Evolutionary conservation across 371 early-diverging fungal genomes (phyloP).

Genomic region (Syncephalastrum racemosum): DNA sequence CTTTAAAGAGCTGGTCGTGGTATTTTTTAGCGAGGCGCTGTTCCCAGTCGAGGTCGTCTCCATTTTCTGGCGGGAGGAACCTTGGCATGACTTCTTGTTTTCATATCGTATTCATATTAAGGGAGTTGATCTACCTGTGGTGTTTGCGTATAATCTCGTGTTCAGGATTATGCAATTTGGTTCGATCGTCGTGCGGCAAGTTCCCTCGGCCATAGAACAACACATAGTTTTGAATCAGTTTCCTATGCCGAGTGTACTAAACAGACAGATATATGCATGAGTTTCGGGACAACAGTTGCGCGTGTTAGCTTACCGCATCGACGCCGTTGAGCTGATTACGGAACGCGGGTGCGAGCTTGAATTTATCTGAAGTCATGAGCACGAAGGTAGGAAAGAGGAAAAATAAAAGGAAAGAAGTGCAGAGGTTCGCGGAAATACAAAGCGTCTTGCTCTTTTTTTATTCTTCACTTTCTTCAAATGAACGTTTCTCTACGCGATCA

Average conservation of each 20-base stretch:
- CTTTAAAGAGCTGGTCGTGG: conserved; percentile 83
- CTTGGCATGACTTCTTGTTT: conserved; percentile 49
- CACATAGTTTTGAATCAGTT: conserved; percentile 54
- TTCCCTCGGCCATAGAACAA: conserved; percentile 25
- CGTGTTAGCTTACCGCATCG: conserved; percentile 33
- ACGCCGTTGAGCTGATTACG: conserved; percentile 34
- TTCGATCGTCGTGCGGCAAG: conserved; percentile 1
- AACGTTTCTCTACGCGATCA: conserved; percentile 48
- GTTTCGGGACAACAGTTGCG: not conserved
- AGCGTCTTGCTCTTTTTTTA: no score
- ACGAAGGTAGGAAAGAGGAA: no score
- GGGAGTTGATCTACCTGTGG: conserved; percentile 16
- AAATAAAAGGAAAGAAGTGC: no score
- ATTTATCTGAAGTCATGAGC: no score
- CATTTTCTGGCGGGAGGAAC: conserved; percentile 27
- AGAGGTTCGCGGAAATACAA: no score
- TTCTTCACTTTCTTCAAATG: conserved; percentile 3
- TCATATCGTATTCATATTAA: not conserved
- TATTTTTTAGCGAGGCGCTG: conserved; percentile 82
- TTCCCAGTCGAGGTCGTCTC: conserved; percentile 69
- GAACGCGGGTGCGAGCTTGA: conserved; percentile 22
- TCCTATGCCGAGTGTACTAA: conserved; percentile 56
- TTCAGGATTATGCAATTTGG: conserved; percentile 59
- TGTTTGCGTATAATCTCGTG: conserved; percentile 51
- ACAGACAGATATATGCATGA: not conserved